These are phyloP conservation scores for Carex cristatella DNA, from an alignment of 176 grass and related monocot genomes.

Conservation along the genomic window DNA sequence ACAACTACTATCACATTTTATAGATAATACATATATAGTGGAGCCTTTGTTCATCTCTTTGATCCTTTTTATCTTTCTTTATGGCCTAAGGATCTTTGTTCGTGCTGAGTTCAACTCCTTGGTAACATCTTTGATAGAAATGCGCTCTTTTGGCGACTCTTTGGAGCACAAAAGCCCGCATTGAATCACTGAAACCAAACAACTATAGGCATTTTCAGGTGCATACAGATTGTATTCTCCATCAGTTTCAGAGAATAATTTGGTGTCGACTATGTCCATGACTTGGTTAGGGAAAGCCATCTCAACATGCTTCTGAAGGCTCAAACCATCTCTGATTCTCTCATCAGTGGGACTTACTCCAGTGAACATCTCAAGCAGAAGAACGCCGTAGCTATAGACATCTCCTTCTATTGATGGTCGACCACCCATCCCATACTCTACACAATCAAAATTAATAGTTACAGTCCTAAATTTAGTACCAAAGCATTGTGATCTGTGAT, in stretches of 20 bases:
- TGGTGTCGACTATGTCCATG: slow-evolving; percentile 24
- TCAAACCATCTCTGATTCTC: slow-evolving; percentile 11
- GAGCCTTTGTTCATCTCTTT: background rate
- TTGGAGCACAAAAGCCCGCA: slow-evolving; percentile 25
- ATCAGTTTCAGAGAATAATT: background rate
- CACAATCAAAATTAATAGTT: background rate
- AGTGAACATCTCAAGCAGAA: background rate
- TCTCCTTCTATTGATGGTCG: slow-evolving; percentile 26
- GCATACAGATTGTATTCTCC: background rate
- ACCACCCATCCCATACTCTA: slow-evolving; percentile 37
- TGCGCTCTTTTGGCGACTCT: slow-evolving; percentile 19
- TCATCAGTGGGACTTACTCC: background rate
- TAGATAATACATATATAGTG: background rate
- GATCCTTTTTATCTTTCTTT: background rate
- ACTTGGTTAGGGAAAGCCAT: slow-evolving; percentile 19
- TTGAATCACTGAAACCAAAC: slow-evolving; percentile 19
- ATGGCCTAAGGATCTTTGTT: background rate
- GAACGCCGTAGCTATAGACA: slow-evolving; percentile 19
- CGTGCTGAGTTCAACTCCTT: slow-evolving; percentile 25
- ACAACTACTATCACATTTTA: background rate
- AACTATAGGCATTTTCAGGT: background rate
- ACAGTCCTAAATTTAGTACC: background rate
- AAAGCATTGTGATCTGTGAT: too few species aligned
- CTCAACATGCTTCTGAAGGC: slow-evolving; percentile 24
- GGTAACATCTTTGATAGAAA: slow-evolving; percentile 15